Evolutionary conservation across 148 eudicot species (phyloP).

Genomic region (Rhododendron mucronatum): DNA sequence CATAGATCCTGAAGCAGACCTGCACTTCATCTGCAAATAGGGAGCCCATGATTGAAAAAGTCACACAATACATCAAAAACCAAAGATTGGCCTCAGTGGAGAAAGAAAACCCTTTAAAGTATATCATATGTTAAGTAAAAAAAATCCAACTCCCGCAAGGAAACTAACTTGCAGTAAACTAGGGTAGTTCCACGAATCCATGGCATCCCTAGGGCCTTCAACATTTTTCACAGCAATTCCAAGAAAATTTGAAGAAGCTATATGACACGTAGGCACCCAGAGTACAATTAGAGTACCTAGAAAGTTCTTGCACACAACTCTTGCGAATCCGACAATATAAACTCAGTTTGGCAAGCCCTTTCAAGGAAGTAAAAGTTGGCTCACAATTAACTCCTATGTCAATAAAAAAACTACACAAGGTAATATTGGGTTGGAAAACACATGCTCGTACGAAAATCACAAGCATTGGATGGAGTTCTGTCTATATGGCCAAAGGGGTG

Average conservation of each 20-base stretch:
- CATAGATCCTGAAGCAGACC: constrained; percentile 1
- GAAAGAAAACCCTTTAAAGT: background rate
- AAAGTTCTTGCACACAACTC: background rate
- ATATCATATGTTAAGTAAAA: background rate
- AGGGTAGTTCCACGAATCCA: background rate
- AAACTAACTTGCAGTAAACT: background rate
- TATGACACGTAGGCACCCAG: background rate
- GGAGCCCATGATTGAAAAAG: constrained; percentile 4
- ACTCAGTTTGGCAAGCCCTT: background rate
- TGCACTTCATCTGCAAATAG: constrained; percentile 19
- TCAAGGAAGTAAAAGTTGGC: background rate
- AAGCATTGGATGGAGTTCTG: background rate
- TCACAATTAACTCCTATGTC: background rate
- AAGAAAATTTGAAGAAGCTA: background rate
- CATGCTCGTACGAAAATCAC: background rate
- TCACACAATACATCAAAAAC: background rate
- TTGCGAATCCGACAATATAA: background rate
- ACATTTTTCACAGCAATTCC: background rate
- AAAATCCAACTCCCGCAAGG: background rate
- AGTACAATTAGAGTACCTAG: background rate
- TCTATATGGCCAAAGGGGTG: background rate
- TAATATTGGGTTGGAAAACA: background rate
- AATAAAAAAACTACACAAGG: background rate
- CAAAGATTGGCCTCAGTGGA: background rate
- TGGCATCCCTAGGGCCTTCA: background rate